Base-by-base conservation (phyloP, 1,139 yeast genomes). In the Pichia sp. region DNA sequence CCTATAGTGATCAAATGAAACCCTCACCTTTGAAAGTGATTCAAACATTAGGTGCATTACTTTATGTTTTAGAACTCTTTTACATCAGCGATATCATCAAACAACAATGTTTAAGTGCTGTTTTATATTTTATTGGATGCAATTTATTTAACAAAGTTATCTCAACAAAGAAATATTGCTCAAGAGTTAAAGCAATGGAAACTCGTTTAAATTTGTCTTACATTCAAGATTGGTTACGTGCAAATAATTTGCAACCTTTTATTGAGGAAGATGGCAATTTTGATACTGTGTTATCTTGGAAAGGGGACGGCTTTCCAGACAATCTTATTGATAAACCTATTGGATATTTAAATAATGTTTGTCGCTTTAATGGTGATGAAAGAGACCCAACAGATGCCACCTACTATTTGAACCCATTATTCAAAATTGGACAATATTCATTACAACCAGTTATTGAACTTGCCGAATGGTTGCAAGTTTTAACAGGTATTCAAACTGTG, bases 141-240 rank as follows among this genome's bases (percentile, higher is more conserved):
- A 74, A 77, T 2, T 58, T 90, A 29, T 90, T 90, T 66, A 90
- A 92, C 61, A 71, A 81, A 45, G 71, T 90, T 32, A 65, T 89
- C 43, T 70, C 79, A 30, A 80, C 75, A 55, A 76, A 82, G 24
- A 71, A 64, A 42, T 83, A 84, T 53, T 73, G 87, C 44, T 78
- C 96, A 0, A 73, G 99, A 48, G 73, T 87, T 2, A 80, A 84
- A 53, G 97, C 97, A 0, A 78, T 92, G 63, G 97, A 92, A 61
- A 82, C 92, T 40, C 71, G 97, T 44, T 73, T 92, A 49, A 92
- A 92, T 57, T 62, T 92, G 9, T 87, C 96, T 0, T 77, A 86
- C 3, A 67, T 92, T 41, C 97, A 92, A 62, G 97, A 92, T 59
- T 92, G 98, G 98, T 74, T 92, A 31, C 74, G 95, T 50, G 73